Evolutionary conservation across 257 asterid species (phyloP).

Genomic region (Verbena officinalis): DNA sequence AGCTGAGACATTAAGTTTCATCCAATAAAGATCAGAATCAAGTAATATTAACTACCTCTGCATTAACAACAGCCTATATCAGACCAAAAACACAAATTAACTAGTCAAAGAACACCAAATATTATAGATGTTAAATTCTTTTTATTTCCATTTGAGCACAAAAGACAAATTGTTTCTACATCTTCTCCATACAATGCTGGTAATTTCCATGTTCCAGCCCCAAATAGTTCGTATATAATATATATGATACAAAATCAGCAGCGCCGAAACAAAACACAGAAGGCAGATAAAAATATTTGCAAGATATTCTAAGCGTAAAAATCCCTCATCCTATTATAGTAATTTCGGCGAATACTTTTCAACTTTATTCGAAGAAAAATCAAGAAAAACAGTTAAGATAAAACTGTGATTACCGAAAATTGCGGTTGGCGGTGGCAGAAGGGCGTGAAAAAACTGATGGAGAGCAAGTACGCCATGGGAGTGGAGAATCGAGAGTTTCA

Average conservation of each 20-base stretch:
- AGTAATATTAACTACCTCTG: neutral
- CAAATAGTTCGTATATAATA: no score
- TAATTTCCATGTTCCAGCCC: no score
- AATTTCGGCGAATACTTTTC: neutral
- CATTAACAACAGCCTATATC: neutral
- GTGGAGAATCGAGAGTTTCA: no score
- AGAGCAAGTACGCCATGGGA: constrained; percentile 33
- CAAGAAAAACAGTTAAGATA: neutral
- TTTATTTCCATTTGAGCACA: no score
- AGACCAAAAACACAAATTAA: no score
- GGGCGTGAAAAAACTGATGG: constrained; percentile 27
- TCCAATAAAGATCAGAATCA: neutral
- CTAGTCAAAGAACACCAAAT: no score
- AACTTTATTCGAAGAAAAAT: constrained; percentile 5
- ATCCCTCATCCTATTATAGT: neutral
- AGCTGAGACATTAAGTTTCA: neutral
- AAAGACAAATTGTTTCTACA: no score
- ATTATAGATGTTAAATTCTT: no score
- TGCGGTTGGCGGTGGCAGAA: constrained; percentile 15
- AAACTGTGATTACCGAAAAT: constrained; percentile 25
- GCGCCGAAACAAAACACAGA: neutral
- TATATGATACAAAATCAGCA: neutral
- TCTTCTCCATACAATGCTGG: no score
- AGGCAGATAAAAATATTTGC: constrained; percentile 1
- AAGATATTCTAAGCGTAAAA: neutral